Conservation (phyloP, 2,329 filamentous ascomycete species). For the Blumeria graminis region DNA sequence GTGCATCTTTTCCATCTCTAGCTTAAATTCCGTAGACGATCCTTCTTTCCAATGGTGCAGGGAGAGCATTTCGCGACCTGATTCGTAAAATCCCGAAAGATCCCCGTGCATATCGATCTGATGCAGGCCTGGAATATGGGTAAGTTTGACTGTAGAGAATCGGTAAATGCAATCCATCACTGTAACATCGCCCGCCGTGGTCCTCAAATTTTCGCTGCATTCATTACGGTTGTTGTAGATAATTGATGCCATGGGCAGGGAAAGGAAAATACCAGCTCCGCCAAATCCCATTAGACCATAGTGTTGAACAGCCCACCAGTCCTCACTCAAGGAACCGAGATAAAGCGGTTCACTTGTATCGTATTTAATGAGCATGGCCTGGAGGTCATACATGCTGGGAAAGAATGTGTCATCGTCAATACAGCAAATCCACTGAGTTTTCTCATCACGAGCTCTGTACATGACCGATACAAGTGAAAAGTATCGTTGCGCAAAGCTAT, state of each 20-base stretch:
- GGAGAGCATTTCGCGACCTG: slow-evolving; percentile 11
- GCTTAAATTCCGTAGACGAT: slow-evolving; percentile 8
- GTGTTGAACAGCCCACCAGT: slow-evolving; percentile 14
- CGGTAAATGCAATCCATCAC: slow-evolving; percentile 14
- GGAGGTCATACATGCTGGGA: slow-evolving; percentile 11
- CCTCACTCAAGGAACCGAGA: slow-evolving; percentile 12
- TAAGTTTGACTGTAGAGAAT: slow-evolving; percentile 10
- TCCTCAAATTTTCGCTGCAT: slow-evolving; percentile 10
- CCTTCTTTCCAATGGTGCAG: slow-evolving; percentile 15
- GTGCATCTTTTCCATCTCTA: slow-evolving; percentile 15
- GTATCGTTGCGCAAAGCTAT: slow-evolving; percentile 17
- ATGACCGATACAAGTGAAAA: slow-evolving; percentile 21
- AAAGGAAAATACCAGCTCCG: slow-evolving; percentile 13
- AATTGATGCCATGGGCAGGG: slow-evolving; percentile 10
- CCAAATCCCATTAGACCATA: slow-evolving; percentile 15
- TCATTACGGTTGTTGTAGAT: slow-evolving; percentile 10
- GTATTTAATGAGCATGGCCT: slow-evolving; percentile 14
- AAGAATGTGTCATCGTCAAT: slow-evolving; percentile 16
- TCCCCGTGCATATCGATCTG: slow-evolving; percentile 15
- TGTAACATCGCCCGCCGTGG: slow-evolving; percentile 12
- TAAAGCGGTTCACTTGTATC: slow-evolving; percentile 11
- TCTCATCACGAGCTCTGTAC: slow-evolving; percentile 16
- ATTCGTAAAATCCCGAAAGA: slow-evolving; percentile 14
- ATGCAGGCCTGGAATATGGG: slow-evolving; percentile 10
- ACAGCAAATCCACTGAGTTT: slow-evolving; percentile 15